Evolutionary conservation across 108 stramenopile genomes (phyloP), one percentile per base, ranked within the genome.

Genomic region (Epipyxis sp.): DNA sequence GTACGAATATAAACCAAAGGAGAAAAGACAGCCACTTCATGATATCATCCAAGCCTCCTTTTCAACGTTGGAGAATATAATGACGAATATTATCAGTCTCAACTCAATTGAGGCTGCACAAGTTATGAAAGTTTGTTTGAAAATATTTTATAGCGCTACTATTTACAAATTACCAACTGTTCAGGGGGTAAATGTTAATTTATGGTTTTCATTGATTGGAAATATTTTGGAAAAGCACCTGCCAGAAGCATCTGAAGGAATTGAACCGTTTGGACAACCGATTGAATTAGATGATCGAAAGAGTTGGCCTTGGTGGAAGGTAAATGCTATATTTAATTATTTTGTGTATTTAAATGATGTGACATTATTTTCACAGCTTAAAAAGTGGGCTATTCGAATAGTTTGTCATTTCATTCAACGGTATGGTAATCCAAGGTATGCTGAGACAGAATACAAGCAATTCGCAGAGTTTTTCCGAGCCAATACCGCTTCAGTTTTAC

Each of bases 281-380:
- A 84, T 80, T 30, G 59, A 85, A n/a, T 81, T 89, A 40, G 94
- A 93, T 69, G 95, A 94, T 61, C 83, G 95, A 40, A 92, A 93
- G 78, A 85, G 87, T 20, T 96, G 93, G 94, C 94, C 94, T 0
- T 94, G 94, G 93, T 98, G 97, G 97, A 98, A 98, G 82, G 91
- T 92, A 0, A n/a, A n/a, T n/a, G n/a, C n/a, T n/a, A n/a, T n/a
- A n/a, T n/a, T n/a, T n/a, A n/a, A n/a, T n/a, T n/a, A n/a, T n/a
- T n/a, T n/a, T n/a, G n/a, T n/a, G n/a, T n/a, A n/a, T n/a, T n/a
- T n/a, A n/a, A n/a, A n/a, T n/a, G n/a, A n/a, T n/a, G n/a, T n/a
- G n/a, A n/a, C n/a, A n/a, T n/a, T n/a, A n/a, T n/a, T n/a, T n/a
- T n/a, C n/a, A n/a, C n/a, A n/a, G n/a, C 20, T 50, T 13, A 98